Evolutionary conservation across 768 basidiomycete species (phyloP).

Genomic region (Termitomyces sp.): DNA sequence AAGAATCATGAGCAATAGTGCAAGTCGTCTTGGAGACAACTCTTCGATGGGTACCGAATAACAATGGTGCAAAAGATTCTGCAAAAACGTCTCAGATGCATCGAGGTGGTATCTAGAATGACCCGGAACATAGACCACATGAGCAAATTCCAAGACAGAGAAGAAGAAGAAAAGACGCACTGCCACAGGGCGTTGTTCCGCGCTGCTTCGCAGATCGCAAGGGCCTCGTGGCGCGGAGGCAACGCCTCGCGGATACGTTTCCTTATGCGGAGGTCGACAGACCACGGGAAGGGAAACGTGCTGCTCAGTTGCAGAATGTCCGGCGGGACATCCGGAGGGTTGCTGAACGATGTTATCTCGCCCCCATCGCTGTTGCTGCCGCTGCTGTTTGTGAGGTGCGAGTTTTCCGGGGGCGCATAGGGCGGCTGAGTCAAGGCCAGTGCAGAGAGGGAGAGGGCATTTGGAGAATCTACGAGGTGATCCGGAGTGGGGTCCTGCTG

Average conservation of each 20-base stretch:
- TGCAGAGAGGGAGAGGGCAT: slow-evolving; percentile 3
- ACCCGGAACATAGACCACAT: slow-evolving; percentile 3
- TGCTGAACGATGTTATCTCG: neutral
- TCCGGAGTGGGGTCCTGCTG: slow-evolving; percentile 5
- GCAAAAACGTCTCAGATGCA: slow-evolving; percentile 65
- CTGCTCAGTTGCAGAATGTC: slow-evolving; percentile 58
- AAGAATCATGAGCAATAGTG: slow-evolving; percentile 67
- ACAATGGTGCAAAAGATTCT: slow-evolving; percentile 65
- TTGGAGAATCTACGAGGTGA: slow-evolving; percentile 9
- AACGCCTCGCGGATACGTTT: slow-evolving; percentile 61
- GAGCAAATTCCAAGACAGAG: slow-evolving; percentile 5
- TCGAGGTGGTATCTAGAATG: slow-evolving; percentile 59
- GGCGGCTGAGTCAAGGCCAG: slow-evolving; percentile 11
- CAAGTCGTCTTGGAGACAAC: slow-evolving; percentile 62
- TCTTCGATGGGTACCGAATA: slow-evolving; percentile 58
- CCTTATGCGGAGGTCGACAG: slow-evolving; percentile 58
- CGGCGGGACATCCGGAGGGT: slow-evolving; percentile 37
- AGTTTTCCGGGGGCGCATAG: slow-evolving; percentile 4
- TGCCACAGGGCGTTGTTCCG: slow-evolving; percentile 71
- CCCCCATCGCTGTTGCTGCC: slow-evolving; percentile 6
- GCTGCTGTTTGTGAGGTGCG: neutral
- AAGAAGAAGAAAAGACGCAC: slow-evolving; percentile 35
- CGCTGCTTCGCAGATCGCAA: slow-evolving; percentile 59
- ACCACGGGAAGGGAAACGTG: slow-evolving; percentile 70
- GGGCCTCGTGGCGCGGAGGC: slow-evolving; percentile 56